Evolutionary conservation across 2,329 filamentous ascomycete genomes (phyloP).

Genomic region (Beauveria sp.): DNA sequence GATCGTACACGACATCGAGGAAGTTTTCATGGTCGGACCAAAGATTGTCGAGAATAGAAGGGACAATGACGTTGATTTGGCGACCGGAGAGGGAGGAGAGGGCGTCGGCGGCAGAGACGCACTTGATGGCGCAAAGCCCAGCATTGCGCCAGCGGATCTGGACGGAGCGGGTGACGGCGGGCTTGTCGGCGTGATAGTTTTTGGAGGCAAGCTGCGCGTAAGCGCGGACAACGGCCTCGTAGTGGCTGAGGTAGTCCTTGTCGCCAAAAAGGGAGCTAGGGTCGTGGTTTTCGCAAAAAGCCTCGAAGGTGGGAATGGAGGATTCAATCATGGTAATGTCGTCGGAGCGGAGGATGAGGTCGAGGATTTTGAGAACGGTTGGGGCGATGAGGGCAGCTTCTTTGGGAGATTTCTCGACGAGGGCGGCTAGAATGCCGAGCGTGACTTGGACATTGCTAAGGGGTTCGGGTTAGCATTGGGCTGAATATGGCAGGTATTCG

Average conservation of each 20-base stretch:
- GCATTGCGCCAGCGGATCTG: slow-evolving; percentile 70
- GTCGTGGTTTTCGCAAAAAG: slow-evolving; percentile 85
- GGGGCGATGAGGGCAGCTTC: slow-evolving; percentile 84
- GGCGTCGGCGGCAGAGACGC: slow-evolving; percentile 71
- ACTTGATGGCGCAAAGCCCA: slow-evolving; percentile 71
- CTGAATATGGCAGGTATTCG: background rate
- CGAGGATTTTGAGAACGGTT: slow-evolving; percentile 77
- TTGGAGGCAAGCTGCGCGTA: slow-evolving; percentile 77
- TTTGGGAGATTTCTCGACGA: slow-evolving; percentile 88
- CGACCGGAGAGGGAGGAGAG: slow-evolving; percentile 67
- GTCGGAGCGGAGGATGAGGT: slow-evolving; percentile 72
- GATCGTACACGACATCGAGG: slow-evolving; percentile 59
- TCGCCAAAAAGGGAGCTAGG: slow-evolving; percentile 78
- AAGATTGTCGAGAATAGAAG: slow-evolving; percentile 79
- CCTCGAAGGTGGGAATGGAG: slow-evolving; percentile 76
- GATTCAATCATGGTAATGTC: slow-evolving; percentile 92
- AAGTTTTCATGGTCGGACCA: slow-evolving; percentile 67
- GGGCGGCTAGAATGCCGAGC: slow-evolving; percentile 79
- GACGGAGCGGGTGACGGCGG: slow-evolving; percentile 59
- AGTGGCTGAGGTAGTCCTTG: slow-evolving; percentile 72
- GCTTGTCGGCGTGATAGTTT: slow-evolving; percentile 42
- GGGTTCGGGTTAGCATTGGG: slow-evolving; percentile 5
- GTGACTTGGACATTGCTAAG: slow-evolving; percentile 86
- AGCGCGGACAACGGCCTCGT: slow-evolving; percentile 69
- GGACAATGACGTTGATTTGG: slow-evolving; percentile 72